Conservation (phyloP, 139 green algal genomes). For the Trebouxia sp. region DNA sequence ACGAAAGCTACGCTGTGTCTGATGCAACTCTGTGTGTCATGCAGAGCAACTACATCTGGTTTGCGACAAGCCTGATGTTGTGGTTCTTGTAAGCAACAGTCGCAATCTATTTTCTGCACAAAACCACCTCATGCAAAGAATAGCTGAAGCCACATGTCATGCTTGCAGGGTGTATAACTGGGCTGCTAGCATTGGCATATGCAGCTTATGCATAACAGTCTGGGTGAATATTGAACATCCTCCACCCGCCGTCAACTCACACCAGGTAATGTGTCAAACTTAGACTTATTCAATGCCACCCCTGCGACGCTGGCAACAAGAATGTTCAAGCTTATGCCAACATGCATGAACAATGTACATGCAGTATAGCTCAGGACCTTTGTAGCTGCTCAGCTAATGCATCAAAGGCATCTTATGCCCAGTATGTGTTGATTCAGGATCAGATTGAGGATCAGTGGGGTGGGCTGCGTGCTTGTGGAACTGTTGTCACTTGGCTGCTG, state of each 20-base stretch:
- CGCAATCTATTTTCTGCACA: too few relatives aligned
- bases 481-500: not conserved
- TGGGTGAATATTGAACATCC: slow-evolving; percentile 1
- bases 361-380: too few relatives aligned
- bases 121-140: not conserved
- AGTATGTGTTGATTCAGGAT: too few relatives aligned
- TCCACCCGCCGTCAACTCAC: not conserved
- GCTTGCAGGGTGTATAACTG: not conserved
- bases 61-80: not conserved
- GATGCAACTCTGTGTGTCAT: not conserved
- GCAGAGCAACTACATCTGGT: slow-evolving; percentile 22
- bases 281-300: too few relatives aligned
- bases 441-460: slow-evolving; percentile 7
- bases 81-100: not conserved
- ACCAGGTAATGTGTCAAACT: not conserved
- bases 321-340: too few relatives aligned
- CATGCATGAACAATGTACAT: too few relatives aligned
- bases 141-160: not conserved
- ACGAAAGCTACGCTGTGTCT: too few relatives aligned
- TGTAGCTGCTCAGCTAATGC: too few relatives aligned
- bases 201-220: not conserved
- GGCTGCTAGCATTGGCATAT: slow-evolving; percentile 1
- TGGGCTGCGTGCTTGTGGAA: not conserved
- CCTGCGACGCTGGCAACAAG: too few relatives aligned
- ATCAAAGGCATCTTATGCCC: too few relatives aligned